phyloP scores from a whole-genome alignment of 345 rosid species.

The Geranium brycei region DNA sequence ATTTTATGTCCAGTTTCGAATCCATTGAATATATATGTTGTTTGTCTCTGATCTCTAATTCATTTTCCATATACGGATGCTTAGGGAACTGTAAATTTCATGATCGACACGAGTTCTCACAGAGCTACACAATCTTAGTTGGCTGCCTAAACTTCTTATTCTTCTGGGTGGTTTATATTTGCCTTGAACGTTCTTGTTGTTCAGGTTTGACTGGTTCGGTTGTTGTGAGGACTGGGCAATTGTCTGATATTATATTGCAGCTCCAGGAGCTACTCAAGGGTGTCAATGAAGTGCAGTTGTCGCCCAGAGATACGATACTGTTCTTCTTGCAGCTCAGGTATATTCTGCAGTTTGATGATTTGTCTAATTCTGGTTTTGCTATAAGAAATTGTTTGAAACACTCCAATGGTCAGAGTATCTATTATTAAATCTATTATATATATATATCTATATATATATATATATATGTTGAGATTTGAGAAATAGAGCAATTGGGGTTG shows the following conservation, averaged over 20 bases:
- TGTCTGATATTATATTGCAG: slow-evolving; percentile 69
- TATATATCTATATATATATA: no score
- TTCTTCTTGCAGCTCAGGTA: slow-evolving; percentile 74
- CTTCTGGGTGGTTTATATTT: slow-evolving; percentile 2
- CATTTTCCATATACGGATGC: no score
- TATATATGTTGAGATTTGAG: no score
- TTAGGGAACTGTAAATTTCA: background rate
- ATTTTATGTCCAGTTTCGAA: no score
- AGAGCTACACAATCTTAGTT: background rate
- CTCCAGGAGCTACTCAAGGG: slow-evolving; percentile 72
- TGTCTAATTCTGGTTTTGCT: no score
- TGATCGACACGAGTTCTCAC: no score
- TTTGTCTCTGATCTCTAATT: background rate
- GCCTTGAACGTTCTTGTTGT: slow-evolving; percentile 6
- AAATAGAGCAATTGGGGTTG: no score
- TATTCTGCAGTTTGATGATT: background rate
- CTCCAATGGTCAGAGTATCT: background rate
- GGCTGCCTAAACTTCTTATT: background rate
- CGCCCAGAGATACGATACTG: slow-evolving; percentile 45
- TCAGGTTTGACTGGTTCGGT: slow-evolving; percentile 71
- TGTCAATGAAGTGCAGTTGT: slow-evolving; percentile 42
- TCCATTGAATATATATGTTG: no score
- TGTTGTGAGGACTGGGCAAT: slow-evolving; percentile 50
- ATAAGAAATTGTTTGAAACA: no score
- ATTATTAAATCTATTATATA: no score